A percentile compares a stretch with the other conserved stretches of the same genome.
These are phyloP conservation scores for Talaromyces sp. DNA, from an alignment of 2,329 filamentous ascomycete species.

Conservation along the genomic window DNA sequence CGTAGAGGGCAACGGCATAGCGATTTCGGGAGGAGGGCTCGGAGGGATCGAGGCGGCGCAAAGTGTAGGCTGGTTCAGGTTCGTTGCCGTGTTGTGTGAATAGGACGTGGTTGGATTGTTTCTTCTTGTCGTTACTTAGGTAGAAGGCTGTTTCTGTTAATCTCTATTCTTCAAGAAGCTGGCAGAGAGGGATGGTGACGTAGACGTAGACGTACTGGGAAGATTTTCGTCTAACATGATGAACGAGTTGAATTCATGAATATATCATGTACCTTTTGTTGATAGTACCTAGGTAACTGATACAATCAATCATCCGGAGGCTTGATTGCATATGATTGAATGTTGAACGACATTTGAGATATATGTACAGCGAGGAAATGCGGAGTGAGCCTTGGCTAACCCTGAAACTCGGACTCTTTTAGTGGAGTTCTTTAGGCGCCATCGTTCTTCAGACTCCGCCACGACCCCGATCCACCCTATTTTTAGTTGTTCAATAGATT, in stretches of 20 bases:
- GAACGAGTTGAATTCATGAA: background rate
- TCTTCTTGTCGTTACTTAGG: constrained; percentile 54
- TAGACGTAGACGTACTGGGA: constrained; percentile 52
- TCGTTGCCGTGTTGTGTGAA: constrained; percentile 74
- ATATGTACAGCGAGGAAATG: background rate
- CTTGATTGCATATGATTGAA: background rate
- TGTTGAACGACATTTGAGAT: background rate
- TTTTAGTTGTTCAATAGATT: background rate
- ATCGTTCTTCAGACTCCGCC: constrained; percentile 13
- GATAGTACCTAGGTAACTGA: background rate
- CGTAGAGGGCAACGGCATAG: constrained; percentile 82
- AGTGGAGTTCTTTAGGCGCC: background rate
- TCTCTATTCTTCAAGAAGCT: background rate
- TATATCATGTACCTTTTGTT: background rate
- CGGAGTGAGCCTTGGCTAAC: constrained; percentile 4
- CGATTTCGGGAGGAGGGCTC: constrained; percentile 70
- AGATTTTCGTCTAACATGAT: constrained; percentile 85
- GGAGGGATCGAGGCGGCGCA: constrained; percentile 73
- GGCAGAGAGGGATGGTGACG: background rate
- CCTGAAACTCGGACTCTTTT: constrained; percentile 2
- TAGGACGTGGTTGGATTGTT: constrained; percentile 38
- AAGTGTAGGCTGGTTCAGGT: constrained; percentile 73
- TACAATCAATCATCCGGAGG: background rate
- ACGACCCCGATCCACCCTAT: constrained; percentile 1
- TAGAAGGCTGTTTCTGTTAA: constrained; percentile 43